phyloP scores from a whole-genome alignment of 192 early-diverging fungal species.

The Coemansia sp. region DNA sequence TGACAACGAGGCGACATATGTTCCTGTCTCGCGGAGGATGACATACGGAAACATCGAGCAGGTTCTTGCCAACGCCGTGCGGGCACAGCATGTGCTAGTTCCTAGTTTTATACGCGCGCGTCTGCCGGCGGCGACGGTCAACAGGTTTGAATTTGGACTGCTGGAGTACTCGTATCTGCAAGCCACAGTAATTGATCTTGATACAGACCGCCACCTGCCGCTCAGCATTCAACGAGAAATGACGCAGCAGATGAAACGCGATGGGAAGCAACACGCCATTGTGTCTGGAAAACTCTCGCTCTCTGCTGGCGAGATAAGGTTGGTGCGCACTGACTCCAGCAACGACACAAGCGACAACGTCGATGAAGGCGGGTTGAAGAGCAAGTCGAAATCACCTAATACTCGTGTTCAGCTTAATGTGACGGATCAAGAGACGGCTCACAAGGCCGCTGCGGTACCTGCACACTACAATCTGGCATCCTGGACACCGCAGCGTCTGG shows the following conservation, averaged over 20 bases:
- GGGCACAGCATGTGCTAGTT: constrained; percentile 46
- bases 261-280: constrained; percentile 42
- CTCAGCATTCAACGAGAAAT: constrained; percentile 44
- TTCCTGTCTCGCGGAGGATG: constrained; percentile 35
- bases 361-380: not conserved
- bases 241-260: constrained; percentile 28
- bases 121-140: constrained; percentile 14
- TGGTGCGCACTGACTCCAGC: constrained; percentile 14
- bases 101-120: constrained; percentile 41
- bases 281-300: constrained; percentile 34
- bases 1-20: constrained; percentile 29
- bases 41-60: constrained; percentile 41
- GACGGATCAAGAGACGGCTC: not conserved
- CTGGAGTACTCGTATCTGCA: constrained; percentile 40
- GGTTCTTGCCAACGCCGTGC: constrained; percentile 24
- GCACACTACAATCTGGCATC: constrained; percentile 3
- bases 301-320: constrained; percentile 41
- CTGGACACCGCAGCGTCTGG: constrained; percentile 46
- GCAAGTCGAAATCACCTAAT: not conserved
- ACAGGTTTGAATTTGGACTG: constrained; percentile 26
- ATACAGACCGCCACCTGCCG: constrained; percentile 48
- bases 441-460: not conserved
- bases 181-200: constrained; percentile 41
- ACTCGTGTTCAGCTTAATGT: not conserved
- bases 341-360: not conserved